A percentile compares a stretch with the other conserved stretches of the same genome.
Evolutionary conservation across 1,139 yeast species (phyloP).

Genomic region (Suhomyces panamericanus): DNA sequence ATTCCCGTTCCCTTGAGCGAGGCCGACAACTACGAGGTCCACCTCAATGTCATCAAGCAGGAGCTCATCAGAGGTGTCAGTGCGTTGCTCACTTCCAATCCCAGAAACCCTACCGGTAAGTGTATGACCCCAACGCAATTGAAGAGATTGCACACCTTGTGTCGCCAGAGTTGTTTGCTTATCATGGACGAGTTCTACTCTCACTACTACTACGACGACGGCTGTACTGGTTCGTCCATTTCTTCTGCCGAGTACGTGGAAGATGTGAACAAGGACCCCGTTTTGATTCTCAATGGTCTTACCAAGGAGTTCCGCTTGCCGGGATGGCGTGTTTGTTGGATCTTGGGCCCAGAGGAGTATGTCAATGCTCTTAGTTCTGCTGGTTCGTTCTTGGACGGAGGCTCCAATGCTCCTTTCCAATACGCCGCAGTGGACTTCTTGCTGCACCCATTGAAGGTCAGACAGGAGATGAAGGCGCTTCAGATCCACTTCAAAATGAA

Average conservation of each 20-base stretch:
- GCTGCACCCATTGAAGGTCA: constrained; percentile 53
- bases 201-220: constrained; percentile 62
- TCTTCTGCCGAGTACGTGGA: constrained; percentile 57
- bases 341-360: constrained; percentile 65
- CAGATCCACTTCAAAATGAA: constrained; percentile 63
- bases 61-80: constrained; percentile 64
- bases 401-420: constrained; percentile 66
- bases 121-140: constrained; percentile 56
- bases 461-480: constrained; percentile 58
- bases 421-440: constrained; percentile 61
- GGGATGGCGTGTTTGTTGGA: constrained; percentile 73
- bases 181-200: constrained; percentile 72
- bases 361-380: constrained; percentile 60
- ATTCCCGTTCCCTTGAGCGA: constrained; percentile 67
- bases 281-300: constrained; percentile 61
- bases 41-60: constrained; percentile 53
- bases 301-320: constrained; percentile 68
- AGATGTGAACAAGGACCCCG: constrained; percentile 64
- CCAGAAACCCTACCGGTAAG: constrained; percentile 68
- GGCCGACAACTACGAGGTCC: constrained; percentile 60
- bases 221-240: constrained; percentile 56
- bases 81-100: constrained; percentile 62
- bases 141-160: constrained; percentile 53
- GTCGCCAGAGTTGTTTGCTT: constrained; percentile 57
- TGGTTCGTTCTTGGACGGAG: constrained; percentile 67